Base-by-base conservation (phyloP, 225 moss, liverwort and hornwort genomes). In the Ulota crispa region DNA sequence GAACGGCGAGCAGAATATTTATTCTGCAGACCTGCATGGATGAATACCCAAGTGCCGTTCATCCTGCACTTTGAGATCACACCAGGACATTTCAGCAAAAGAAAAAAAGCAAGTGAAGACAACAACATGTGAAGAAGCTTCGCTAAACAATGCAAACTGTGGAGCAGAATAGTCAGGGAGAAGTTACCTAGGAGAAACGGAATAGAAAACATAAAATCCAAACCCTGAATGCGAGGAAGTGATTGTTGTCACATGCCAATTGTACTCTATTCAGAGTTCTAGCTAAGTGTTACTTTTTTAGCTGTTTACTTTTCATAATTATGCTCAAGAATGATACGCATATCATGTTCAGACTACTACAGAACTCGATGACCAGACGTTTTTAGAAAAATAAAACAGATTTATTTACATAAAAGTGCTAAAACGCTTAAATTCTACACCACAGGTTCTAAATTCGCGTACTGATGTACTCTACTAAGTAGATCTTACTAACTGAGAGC, bases 371-470 rank as follows among this genome's bases (percentile, higher is more conserved):
- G 41, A 24, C 47, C 36, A 76, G 54, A 76, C 8, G 54, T 68
- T 81, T 62, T 36, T 68, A 78, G 36, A 55, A 81, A 69, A 13
- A 69, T 26, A 64, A 32, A 73, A 24, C 9, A 63, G 57, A 62
- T 41, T 54, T 83, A 76, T 83, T 2, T 88, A 85, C 85, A 85
- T 59, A 34, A 42, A 53, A 28, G 68, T 53, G 80, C 72, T 68
- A 68, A 76, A 37, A 71, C 7, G 24, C 60, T 77, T 27, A 67
- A 66, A 80, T 54, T 55, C 36, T 45, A 72, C 43, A 28, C 32
- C 28, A 47, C 24, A 76, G 67, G 47, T 63, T 55, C 30, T n/a
- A 54, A 82, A 56, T 60, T 60, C 57, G 74, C 52, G 52, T 27
- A 76, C 70, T 59, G 20, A 15, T 24, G 8, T 8, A 34, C 50